Evolutionary conservation across 768 basidiomycete species (phyloP).

Genomic region (Exsudoporus frostii): DNA sequence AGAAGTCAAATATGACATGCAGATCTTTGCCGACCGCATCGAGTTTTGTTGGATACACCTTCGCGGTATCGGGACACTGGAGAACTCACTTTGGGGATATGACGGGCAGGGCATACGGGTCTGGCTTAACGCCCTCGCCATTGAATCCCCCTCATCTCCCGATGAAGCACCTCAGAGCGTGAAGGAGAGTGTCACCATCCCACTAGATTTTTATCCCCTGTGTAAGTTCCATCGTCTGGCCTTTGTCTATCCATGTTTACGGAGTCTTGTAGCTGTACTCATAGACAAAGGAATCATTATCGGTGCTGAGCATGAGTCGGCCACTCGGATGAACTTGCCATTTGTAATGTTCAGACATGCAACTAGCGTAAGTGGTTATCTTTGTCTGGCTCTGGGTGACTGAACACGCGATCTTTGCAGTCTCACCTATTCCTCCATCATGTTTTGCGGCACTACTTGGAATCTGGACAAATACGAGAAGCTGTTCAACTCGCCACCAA

Average conservation of each 20-base stretch:
- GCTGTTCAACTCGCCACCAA: constrained; percentile 84
- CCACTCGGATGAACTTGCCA: constrained; percentile 68
- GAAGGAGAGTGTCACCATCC: constrained; percentile 91
- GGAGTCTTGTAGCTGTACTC: constrained; percentile 65
- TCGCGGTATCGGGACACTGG: constrained; percentile 85
- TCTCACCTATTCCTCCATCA: constrained; percentile 94
- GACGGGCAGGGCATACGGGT: constrained; percentile 87
- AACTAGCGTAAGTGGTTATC: constrained; percentile 64
- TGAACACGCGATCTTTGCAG: constrained; percentile 37
- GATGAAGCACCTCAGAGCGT: constrained; percentile 49
- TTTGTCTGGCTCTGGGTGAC: neutral
- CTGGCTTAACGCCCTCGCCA: constrained; percentile 93
- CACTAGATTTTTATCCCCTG: constrained; percentile 91
- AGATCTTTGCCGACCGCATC: constrained; percentile 93
- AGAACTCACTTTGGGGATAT: constrained; percentile 98
- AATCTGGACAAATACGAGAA: constrained; percentile 56
- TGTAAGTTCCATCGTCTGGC: constrained; percentile 49
- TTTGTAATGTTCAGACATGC: constrained; percentile 91
- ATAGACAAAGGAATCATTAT: constrained; percentile 99
- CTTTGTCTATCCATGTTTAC: neutral
- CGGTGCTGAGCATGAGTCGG: constrained; percentile 88
- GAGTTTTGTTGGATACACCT: constrained; percentile 99
- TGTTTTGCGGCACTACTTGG: constrained; percentile 79
- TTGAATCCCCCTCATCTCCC: constrained; percentile 56
- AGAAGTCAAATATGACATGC: constrained; percentile 96